Evolutionary conservation across 257 asterid species (phyloP), one percentile per base, ranked within the genome.

Genomic region (Scutellaria minor): DNA sequence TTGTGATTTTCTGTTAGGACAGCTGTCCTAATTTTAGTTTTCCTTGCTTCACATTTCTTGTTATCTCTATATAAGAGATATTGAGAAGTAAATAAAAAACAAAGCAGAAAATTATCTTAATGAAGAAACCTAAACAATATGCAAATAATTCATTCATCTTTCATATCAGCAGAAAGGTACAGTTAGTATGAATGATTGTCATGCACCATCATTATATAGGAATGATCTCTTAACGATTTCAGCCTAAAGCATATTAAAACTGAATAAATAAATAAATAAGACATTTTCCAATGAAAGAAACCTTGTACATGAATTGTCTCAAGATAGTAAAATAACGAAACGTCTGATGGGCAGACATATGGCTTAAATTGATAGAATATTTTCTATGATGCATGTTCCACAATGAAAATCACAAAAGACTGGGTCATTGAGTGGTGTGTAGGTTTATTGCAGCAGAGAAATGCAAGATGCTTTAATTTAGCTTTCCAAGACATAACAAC

Each of bases 361-460:
- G 11, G 24, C 48, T 51, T 56, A 58, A 57, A 57, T 58, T 35
- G 45, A 11, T 39, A 14, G 50, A 50, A 68, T 68, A 63, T 37
- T 57, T 64, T 45, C 20, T 2, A 56, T 73, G 53, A 53, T 9
- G 60, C 51, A 64, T 35, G 45, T 27, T 46, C 68, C 72, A 62
- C 54, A 53, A 75, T 14, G 39, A 68, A 56, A 39, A 66, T 57
- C 39, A 45, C 22, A 50, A 13, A 55, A 51, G 2, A 69, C 27
- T 55, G 13, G 7, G 47, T 31, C 45, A 54, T 7, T 0, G 51
- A 31, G 3, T 3, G 31, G 42, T 57, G 62, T 14, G 71, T 8
- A 15, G 54, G 20, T 40, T 54, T 14, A 39, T 37, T 18, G 31
- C 45, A 75, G 40, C 58, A 20, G 46, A 22, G 27, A 76, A 68